Conservation (phyloP, 306 rosid species). For the Cyamopsis tetragonoloba region DNA sequence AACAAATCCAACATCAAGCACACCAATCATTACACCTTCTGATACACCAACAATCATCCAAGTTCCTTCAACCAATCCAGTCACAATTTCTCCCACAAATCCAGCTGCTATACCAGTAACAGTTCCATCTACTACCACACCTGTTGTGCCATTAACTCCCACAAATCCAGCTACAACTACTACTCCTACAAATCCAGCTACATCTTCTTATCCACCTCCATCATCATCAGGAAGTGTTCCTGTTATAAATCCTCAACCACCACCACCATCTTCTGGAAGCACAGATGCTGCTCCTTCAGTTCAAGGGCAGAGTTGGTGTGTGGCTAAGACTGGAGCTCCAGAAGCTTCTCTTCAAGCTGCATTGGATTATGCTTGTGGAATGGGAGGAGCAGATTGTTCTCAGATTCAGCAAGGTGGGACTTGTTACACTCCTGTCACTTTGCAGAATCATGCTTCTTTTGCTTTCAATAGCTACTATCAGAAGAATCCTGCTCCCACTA, state of each 20-base stretch:
- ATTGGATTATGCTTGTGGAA: slow-evolving; percentile 94
- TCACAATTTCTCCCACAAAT: slow-evolving; percentile 53
- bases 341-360: slow-evolving; percentile 72
- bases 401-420: slow-evolving; percentile 74
- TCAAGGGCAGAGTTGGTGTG: slow-evolving; percentile 90
- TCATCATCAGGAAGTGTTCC: slow-evolving; percentile 54
- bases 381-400: slow-evolving; percentile 71
- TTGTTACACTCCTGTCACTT: slow-evolving; percentile 70
- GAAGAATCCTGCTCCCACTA: slow-evolving; percentile 73
- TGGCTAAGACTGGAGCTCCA: slow-evolving; percentile 62
- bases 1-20: slow-evolving; percentile 44
- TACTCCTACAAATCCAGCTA: slow-evolving; percentile 62
- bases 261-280: slow-evolving; percentile 49
- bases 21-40: slow-evolving; percentile 43
- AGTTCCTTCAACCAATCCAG: slow-evolving; percentile 77
- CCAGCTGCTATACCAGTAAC: slow-evolving; percentile 59
- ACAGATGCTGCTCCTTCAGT: slow-evolving; percentile 56
- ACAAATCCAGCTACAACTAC: slow-evolving; percentile 52
- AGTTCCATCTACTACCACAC: slow-evolving; percentile 62
- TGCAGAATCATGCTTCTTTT: slow-evolving; percentile 86
- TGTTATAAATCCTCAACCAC: slow-evolving; percentile 46
- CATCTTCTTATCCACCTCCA: slow-evolving; percentile 85
- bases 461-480: slow-evolving; percentile 96
- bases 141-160: slow-evolving; percentile 47
- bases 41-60: slow-evolving; percentile 69